A percentile compares a stretch with the other conserved stretches of the same genome.
phyloP scores from a whole-genome alignment of 1,139 yeast species.

The Lodderomyces orthopsilosis region DNA sequence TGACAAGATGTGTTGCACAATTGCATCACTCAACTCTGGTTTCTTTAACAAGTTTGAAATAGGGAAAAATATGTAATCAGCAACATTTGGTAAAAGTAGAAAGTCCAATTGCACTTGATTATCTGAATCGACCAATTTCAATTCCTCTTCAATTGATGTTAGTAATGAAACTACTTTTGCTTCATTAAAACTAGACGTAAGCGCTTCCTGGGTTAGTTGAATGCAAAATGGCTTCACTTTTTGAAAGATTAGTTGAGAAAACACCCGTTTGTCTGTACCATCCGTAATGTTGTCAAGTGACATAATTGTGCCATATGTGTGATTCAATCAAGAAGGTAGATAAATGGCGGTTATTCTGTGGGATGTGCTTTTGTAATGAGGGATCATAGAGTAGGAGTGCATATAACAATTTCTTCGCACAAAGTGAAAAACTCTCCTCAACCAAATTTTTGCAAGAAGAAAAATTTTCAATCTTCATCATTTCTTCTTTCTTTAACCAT shows the following conservation, averaged over 20 bases:
- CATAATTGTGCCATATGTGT: not conserved
- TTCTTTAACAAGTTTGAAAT: constrained; percentile 34
- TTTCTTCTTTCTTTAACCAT: not conserved
- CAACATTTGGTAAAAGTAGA: constrained; percentile 29
- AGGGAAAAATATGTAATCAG: constrained; percentile 45
- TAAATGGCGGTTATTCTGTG: not conserved
- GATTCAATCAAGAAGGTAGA: too few relatives aligned
- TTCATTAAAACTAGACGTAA: constrained; percentile 14
- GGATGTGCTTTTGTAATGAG: not conserved
- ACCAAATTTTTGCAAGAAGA: too few relatives aligned
- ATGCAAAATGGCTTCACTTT: constrained; percentile 36
- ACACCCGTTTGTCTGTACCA: constrained; percentile 8
- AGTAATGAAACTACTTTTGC: constrained; percentile 12
- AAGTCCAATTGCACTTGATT: constrained; percentile 16
- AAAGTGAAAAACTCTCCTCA: not conserved
- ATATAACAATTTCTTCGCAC: not conserved
- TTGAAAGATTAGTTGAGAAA: constrained; percentile 32
- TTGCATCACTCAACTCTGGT: constrained; percentile 20
- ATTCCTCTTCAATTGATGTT: constrained; percentile 13
- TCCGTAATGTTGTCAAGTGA: not conserved
- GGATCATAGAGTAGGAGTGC: not conserved
- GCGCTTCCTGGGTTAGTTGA: constrained; percentile 24
- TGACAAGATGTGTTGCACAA: constrained; percentile 23
- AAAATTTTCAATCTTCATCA: not conserved
- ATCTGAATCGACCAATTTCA: constrained; percentile 18